phyloP scores from a whole-genome alignment of 805 yeast species.

The Ogataea thermomethanolica region DNA sequence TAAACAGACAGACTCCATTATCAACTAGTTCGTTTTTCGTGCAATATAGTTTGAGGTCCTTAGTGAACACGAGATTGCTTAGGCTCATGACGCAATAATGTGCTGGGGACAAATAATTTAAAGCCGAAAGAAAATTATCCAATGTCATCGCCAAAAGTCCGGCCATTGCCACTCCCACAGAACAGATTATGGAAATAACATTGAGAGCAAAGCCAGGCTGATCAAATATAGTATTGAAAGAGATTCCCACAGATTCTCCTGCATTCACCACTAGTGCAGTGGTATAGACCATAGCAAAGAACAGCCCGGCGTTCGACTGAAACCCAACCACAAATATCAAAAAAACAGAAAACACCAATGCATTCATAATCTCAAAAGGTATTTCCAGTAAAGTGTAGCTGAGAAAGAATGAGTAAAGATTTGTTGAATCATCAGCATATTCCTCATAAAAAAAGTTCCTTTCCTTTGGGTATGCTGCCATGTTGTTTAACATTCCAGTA shows the following conservation, averaged over 20 bases:
- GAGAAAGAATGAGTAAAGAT: conserved; percentile 57
- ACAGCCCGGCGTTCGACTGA: conserved; percentile 64
- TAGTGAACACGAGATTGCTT: conserved; percentile 56
- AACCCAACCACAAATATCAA: conserved; percentile 70
- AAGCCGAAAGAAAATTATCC: conserved; percentile 62
- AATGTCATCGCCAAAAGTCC: conserved; percentile 80
- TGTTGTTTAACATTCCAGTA: conserved; percentile 75
- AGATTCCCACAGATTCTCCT: conserved; percentile 83
- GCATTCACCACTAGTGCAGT: conserved; percentile 56
- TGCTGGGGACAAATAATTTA: conserved; percentile 75
- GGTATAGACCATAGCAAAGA: conserved; percentile 58
- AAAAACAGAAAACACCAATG: conserved; percentile 56
- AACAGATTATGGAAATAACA: conserved; percentile 59
- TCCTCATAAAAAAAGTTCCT: conserved; percentile 77
- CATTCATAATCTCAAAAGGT: conserved; percentile 63
- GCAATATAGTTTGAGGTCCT: conserved; percentile 50
- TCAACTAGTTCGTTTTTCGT: conserved; percentile 20
- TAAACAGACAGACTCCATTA: conserved; percentile 44
- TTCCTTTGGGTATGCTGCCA: conserved; percentile 72
- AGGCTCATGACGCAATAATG: conserved; percentile 64
- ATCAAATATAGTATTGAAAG: conserved; percentile 66
- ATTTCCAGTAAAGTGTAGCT: conserved; percentile 59
- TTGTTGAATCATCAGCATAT: conserved; percentile 67
- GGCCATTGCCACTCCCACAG: conserved; percentile 77
- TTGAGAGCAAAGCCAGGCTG: conserved; percentile 82